Conservation (phyloP, 768 basidiomycete species). For the Leccinum incarnatum region DNA sequence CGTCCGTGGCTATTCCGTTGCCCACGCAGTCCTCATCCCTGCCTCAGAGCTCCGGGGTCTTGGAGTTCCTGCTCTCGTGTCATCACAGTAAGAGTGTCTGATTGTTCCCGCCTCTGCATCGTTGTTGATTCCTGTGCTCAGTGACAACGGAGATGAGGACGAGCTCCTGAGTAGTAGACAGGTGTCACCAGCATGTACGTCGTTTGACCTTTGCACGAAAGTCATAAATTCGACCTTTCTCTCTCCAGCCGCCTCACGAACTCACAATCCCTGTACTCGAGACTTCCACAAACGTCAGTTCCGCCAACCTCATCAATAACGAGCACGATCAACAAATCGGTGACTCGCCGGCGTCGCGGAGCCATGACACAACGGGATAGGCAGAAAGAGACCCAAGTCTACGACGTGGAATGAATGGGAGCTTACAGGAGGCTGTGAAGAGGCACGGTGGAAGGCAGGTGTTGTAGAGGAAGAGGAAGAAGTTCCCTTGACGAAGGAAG, state of each 20-base stretch:
- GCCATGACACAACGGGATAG: too few relatives aligned
- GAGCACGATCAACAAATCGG: constrained; percentile 16
- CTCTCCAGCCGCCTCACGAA: constrained; percentile 24
- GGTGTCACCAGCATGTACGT: constrained; percentile 65
- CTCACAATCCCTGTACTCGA: constrained; percentile 24
- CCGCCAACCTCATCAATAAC: constrained; percentile 27
- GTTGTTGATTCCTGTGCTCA: constrained; percentile 1
- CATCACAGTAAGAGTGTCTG: constrained; percentile 35
- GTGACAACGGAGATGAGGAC: constrained; percentile 49
- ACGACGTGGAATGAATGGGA: constrained; percentile 49
- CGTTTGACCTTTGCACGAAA: constrained; percentile 8
- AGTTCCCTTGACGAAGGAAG: constrained; percentile 4
- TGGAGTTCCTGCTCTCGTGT: constrained; percentile 38
- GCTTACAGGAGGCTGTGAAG: constrained; percentile 13
- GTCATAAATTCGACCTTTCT: constrained; percentile 7
- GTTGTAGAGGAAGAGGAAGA: constrained; percentile 11
- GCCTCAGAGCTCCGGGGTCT: constrained; percentile 27
- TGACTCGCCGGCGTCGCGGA: too few relatives aligned
- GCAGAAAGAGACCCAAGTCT: constrained; percentile 33
- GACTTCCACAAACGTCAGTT: constrained; percentile 30
- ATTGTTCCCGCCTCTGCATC: not conserved
- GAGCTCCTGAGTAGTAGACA: constrained; percentile 78
- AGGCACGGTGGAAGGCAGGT: constrained; percentile 21
- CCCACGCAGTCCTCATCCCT: constrained; percentile 34
- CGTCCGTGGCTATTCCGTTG: constrained; percentile 30